Evolutionary conservation across 164 flowering plant species (phyloP), one percentile per base, ranked within the genome.

Genomic region (Nymphaea colorata): DNA sequence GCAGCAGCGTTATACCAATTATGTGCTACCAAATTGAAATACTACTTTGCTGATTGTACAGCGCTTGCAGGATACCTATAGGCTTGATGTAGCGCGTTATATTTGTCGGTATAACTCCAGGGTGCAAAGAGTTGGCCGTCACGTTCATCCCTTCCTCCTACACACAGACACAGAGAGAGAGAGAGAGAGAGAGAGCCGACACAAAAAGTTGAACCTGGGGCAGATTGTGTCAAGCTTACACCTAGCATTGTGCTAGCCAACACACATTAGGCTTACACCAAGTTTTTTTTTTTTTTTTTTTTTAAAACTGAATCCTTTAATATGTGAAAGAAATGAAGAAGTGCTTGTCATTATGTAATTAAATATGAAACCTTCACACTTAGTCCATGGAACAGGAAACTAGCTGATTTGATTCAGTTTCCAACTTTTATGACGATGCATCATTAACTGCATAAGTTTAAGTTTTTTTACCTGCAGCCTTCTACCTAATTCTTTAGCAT

Each of bases 401-500:
- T 25, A 25, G 36, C 36, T 25, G 36, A 25, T 25, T 25, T 51
- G 14, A 51, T 3, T 7, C 57, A 51, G 8, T 8, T 51, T 51
- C 8, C 15, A 51, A 15, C 14, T 51, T 51, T 51, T 10, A 51
- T 51, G 14, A 25, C 36, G 36, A 25, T 25, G 57, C 12, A 8
- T 51, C 8, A 51, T 51, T 51, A 8, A 51, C 57, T 51, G 57
- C 57, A 8, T 4, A 51, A 8, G 57, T 51, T 4, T 8, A 8
- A 51, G 14, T 7, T 5, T 8, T 0, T 51, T 51, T 59, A 82
- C 92, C 87, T 83, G 78, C 5, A 83, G 63, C 5, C 75, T 76
- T 67, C 83, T 77, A n/a, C 86, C 69, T 44, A 86, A 83, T 68
- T 86, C 89, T 65, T 82, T 82, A 36, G 93, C 80, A 76, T 86